These are phyloP conservation scores for Amauroascus niger DNA, from an alignment of 2,329 filamentous ascomycete species.

Conservation along the genomic window DNA sequence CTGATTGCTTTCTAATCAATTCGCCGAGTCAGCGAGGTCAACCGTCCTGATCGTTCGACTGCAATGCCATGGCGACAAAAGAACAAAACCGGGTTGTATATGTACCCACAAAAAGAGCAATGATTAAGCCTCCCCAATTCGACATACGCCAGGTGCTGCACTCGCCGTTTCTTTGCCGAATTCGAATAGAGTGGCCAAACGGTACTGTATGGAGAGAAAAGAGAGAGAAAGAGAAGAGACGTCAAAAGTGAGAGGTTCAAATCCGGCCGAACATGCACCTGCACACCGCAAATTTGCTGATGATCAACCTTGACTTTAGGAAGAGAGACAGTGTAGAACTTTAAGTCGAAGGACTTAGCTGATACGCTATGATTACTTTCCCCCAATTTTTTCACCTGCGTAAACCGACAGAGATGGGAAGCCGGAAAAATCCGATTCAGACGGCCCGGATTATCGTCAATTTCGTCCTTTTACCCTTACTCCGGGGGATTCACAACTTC, in stretches of 20 bases:
- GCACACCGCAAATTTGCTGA: constrained; percentile 16
- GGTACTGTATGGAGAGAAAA: not conserved
- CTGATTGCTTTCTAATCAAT: constrained; percentile 6
- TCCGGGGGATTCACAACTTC: constrained; percentile 28
- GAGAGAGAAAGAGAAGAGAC: not conserved
- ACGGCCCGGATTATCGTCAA: not conserved
- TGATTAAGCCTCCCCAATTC: constrained; percentile 19
- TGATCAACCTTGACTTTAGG: constrained; percentile 16
- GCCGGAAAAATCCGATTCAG: not conserved
- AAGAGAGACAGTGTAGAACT: constrained; percentile 13
- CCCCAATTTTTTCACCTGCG: not conserved
- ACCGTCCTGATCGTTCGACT: constrained; percentile 1
- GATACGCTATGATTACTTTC: constrained; percentile 12
- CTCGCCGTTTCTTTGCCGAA: not conserved
- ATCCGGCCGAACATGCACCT: constrained; percentile 12
- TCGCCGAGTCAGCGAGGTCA: constrained; percentile 8
- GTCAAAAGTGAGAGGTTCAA: not conserved
- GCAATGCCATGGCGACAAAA: constrained; percentile 7
- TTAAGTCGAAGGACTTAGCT: constrained; percentile 19
- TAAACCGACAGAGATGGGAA: not conserved
- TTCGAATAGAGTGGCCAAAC: not conserved
- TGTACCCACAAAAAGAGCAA: constrained; percentile 13
- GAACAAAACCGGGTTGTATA: constrained; percentile 7
- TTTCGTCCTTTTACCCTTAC: constrained; percentile 15
- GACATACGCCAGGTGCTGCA: constrained; percentile 19